These are phyloP conservation scores for Magnusiomyces clavatus DNA, from an alignment of 1,139 yeast species.

Conservation along the genomic window DNA sequence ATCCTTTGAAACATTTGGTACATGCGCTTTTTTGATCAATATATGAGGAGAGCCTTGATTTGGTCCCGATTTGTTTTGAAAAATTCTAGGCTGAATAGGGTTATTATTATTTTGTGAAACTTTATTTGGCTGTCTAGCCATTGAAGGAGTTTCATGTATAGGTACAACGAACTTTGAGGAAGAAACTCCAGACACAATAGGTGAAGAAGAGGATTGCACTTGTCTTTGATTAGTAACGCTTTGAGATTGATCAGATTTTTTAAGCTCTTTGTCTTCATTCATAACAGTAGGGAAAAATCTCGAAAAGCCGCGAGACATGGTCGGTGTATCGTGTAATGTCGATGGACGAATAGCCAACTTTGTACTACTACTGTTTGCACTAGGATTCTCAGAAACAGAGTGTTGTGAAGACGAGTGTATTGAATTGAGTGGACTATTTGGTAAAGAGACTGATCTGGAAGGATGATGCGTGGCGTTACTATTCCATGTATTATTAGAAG, in stretches of 20 bases:
- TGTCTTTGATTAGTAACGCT: background rate
- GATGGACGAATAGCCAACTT: conserved; percentile 2
- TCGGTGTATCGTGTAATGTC: conserved; percentile 3
- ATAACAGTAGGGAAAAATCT: conserved; percentile 8
- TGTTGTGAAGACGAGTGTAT: background rate
- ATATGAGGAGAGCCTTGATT: too few relatives aligned
- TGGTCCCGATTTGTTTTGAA: too few relatives aligned
- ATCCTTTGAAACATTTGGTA: too few relatives aligned
- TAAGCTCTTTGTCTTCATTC: background rate
- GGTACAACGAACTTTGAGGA: background rate
- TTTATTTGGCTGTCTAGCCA: too few relatives aligned
- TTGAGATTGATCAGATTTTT: background rate
- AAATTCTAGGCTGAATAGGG: too few relatives aligned
- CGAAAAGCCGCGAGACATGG: conserved; percentile 7
- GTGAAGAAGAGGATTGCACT: background rate
- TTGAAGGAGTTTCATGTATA: too few relatives aligned
- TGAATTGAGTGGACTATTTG: conserved; percentile 5
- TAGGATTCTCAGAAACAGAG: conserved; percentile 1
- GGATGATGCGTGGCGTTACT: background rate
- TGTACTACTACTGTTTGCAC: background rate
- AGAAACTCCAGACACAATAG: conserved; percentile 1
- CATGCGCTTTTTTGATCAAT: too few relatives aligned
- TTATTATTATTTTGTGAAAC: too few relatives aligned
- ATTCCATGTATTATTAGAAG: too few relatives aligned
- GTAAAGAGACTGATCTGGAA: conserved; percentile 3